Conservation (phyloP, 345 rosid genomes). For the Linum lewisii region DNA sequence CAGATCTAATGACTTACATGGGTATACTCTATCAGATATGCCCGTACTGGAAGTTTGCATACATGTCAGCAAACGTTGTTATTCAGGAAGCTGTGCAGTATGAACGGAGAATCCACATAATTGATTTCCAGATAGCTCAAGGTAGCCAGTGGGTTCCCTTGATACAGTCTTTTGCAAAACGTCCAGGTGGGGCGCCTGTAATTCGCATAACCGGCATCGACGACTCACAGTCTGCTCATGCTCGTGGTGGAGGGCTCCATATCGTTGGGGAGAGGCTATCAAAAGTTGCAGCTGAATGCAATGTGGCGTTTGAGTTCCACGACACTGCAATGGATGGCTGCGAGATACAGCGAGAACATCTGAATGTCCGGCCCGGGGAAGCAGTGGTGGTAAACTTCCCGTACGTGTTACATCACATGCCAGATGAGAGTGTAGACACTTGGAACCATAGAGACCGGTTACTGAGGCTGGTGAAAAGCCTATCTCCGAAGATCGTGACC, state of each 20-base stretch:
- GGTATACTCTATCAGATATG: constrained; percentile 55
- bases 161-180: constrained; percentile 47
- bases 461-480: constrained; percentile 69
- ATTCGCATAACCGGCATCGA: constrained; percentile 83
- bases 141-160: constrained; percentile 71
- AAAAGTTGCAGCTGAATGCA: constrained; percentile 35
- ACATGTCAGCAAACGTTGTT: constrained; percentile 57
- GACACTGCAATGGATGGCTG: constrained; percentile 66
- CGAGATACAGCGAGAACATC: constrained; percentile 51
- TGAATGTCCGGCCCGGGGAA: constrained; percentile 51
- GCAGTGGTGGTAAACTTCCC: constrained; percentile 89
- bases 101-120: constrained; percentile 65
- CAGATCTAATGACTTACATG: constrained; percentile 95
- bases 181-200: constrained; percentile 59
- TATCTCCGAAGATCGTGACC: constrained; percentile 66
- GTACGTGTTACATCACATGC: constrained; percentile 86
- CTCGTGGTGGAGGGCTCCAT: constrained; percentile 88
- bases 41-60: constrained; percentile 92
- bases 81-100: constrained; percentile 54
- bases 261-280: constrained; percentile 55
- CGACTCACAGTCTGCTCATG: constrained; percentile 77
- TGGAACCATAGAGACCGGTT: constrained; percentile 72
- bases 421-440: constrained; percentile 85
- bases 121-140: constrained; percentile 84
- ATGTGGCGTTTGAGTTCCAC: constrained; percentile 72